Percentiles rank a stretch among this genome's conserved stretches.
Conservation (phyloP, 2,329 filamentous ascomycete species). For the Triangularia setosa region DNA sequence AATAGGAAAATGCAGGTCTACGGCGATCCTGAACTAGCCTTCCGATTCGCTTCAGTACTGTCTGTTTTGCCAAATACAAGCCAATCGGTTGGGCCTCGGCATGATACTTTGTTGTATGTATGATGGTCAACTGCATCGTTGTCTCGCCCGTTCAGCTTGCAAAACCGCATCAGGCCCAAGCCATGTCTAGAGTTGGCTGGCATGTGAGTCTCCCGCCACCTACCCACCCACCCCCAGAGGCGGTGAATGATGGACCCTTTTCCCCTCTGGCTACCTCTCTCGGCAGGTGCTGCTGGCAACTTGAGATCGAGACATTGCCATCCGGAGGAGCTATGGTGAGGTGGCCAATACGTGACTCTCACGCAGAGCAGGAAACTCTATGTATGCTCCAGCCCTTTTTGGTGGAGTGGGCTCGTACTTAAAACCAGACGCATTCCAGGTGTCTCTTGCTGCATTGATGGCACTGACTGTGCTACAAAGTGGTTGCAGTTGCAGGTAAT, state of each 20-base stretch:
- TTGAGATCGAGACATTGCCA: neutral
- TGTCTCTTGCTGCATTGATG: neutral
- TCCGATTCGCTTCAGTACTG: neutral
- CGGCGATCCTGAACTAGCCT: neutral
- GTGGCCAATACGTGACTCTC: neutral
- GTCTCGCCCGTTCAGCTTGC: conserved; percentile 9
- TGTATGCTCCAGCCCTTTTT: neutral
- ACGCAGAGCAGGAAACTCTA: neutral
- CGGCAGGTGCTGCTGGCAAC: no score
- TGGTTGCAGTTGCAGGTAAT: neutral
- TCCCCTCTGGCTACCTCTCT: neutral
- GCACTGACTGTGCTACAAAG: neutral
- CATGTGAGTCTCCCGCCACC: conserved; percentile 8
- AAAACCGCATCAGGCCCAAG: conserved; percentile 1
- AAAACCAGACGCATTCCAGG: neutral
- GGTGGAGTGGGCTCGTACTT: no score
- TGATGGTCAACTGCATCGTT: neutral
- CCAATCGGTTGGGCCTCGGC: conserved; percentile 18
- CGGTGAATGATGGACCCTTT: conserved; percentile 7
- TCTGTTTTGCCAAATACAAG: neutral
- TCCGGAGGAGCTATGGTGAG: neutral
- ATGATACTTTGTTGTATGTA: conserved; percentile 2
- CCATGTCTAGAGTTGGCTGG: neutral
- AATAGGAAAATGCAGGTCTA: neutral
- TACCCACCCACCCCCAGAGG: neutral